Evolutionary conservation across 495 filamentous ascomycete genomes (phyloP).

Genomic region (Aspergillus carlsbadensis): DNA sequence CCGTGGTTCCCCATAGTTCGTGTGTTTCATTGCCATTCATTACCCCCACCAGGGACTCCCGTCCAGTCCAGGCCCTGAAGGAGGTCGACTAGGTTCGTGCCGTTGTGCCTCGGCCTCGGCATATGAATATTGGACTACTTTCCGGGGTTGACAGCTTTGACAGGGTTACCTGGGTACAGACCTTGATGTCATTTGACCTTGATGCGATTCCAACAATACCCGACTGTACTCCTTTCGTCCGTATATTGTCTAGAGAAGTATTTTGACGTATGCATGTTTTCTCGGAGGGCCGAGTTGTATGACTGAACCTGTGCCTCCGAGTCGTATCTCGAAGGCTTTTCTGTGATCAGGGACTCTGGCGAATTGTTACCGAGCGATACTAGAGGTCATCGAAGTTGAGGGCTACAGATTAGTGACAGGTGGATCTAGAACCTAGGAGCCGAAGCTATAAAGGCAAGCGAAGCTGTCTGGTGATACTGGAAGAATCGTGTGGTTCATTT

Average conservation of each 20-base stretch:
- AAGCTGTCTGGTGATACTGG: too few relatives aligned
- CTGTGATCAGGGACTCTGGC: too few relatives aligned
- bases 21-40: not conserved
- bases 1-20: not conserved
- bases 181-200: not conserved
- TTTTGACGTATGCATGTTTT: too few relatives aligned
- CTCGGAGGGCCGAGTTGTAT: too few relatives aligned
- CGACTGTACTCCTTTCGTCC: too few relatives aligned
- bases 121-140: not conserved
- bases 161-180: not conserved
- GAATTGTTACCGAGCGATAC: too few relatives aligned
- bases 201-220: too few relatives aligned
- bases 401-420: too few relatives aligned
- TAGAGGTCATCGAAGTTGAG: too few relatives aligned
- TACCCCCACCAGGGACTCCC: not conserved
- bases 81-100: not conserved
- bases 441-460: too few relatives aligned
- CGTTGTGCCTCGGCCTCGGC: not conserved
- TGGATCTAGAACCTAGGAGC: too few relatives aligned
- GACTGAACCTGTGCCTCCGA: not conserved
- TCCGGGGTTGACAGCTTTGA: not conserved
- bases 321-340: not conserved
- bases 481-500: slow-evolving; percentile 5
- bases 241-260: too few relatives aligned
- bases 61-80: not conserved